Evolutionary conservation across 768 basidiomycete genomes (phyloP).

Genomic region (Mycena metata): DNA sequence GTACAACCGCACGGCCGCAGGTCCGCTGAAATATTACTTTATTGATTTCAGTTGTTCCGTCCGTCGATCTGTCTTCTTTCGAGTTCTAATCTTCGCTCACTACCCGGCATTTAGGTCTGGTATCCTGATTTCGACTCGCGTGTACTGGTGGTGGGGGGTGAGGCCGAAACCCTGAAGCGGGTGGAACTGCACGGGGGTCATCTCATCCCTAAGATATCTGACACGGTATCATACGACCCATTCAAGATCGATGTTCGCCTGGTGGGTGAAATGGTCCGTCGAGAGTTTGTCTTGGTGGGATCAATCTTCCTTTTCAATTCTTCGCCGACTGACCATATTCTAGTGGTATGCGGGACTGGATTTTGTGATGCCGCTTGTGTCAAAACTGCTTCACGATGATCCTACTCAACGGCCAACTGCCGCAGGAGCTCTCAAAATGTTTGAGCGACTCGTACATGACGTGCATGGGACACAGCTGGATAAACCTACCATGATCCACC

Average conservation of each 20-base stretch:
- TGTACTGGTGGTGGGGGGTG: background rate
- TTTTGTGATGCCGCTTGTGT: background rate
- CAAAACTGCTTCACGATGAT: background rate
- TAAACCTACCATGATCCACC: too few species aligned
- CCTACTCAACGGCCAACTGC: background rate
- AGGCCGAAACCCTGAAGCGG: conserved; percentile 1
- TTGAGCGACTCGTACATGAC: background rate
- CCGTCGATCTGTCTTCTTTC: too few species aligned
- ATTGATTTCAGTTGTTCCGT: conserved; percentile 3
- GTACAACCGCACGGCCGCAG: background rate
- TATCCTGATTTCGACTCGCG: conserved; percentile 6
- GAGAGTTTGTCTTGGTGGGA: background rate
- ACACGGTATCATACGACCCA: conserved; percentile 7
- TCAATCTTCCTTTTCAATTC: background rate
- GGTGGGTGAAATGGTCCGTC: background rate
- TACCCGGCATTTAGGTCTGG: background rate
- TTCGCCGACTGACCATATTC: background rate
- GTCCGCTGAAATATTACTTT: conserved; percentile 4
- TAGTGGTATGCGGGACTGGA: background rate
- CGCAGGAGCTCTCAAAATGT: background rate
- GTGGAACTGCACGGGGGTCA: too few species aligned
- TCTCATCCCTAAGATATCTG: conserved; percentile 10
- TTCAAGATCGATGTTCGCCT: conserved; percentile 12
- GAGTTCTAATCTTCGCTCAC: too few species aligned
- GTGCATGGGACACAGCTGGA: background rate